Conservation (phyloP, 2,329 filamentous ascomycete genomes). For the Colletotrichum cordylinicola region DNA sequence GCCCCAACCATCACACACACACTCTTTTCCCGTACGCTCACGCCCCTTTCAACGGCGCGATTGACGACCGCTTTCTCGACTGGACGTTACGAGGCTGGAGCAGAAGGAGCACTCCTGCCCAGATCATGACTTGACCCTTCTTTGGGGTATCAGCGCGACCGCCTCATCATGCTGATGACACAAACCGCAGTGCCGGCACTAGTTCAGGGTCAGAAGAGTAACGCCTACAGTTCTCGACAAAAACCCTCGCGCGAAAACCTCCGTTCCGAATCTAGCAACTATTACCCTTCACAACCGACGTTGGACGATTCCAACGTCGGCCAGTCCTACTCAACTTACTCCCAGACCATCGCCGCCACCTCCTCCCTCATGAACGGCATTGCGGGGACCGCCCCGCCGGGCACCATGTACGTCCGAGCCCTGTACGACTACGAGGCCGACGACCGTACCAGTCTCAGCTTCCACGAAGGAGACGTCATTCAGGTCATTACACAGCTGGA, state of each 20-base stretch:
- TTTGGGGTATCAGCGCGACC: conserved; percentile 21
- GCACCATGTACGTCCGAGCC: conserved; percentile 89
- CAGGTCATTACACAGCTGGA: conserved; percentile 95
- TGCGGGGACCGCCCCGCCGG: conserved; percentile 62
- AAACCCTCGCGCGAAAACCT: conserved; percentile 16
- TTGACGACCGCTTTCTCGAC: neutral
- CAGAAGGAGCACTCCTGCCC: neutral
- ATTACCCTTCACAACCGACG: conserved; percentile 14
- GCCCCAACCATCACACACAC: conserved; percentile 1
- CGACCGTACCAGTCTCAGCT: conserved; percentile 95
- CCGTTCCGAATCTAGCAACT: conserved; percentile 24
- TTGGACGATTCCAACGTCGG: conserved; percentile 24
- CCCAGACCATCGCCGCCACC: conserved; percentile 27
- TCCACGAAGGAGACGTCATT: conserved; percentile 95
- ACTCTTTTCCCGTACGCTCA: neutral
- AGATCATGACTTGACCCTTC: conserved; percentile 23
- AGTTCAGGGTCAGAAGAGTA: conserved; percentile 47
- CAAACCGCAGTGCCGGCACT: conserved; percentile 51
- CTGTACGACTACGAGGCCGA: conserved; percentile 98
- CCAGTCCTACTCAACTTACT: conserved; percentile 28
- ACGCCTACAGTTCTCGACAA: conserved; percentile 38
- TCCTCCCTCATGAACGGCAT: conserved; percentile 63
- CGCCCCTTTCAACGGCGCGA: neutral
- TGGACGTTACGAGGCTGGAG: neutral
- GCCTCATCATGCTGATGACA: conserved; percentile 61